These are phyloP conservation scores for Aspergillus carlsbadensis DNA, from an alignment of 495 filamentous ascomycete genomes.

Conservation along the genomic window DNA sequence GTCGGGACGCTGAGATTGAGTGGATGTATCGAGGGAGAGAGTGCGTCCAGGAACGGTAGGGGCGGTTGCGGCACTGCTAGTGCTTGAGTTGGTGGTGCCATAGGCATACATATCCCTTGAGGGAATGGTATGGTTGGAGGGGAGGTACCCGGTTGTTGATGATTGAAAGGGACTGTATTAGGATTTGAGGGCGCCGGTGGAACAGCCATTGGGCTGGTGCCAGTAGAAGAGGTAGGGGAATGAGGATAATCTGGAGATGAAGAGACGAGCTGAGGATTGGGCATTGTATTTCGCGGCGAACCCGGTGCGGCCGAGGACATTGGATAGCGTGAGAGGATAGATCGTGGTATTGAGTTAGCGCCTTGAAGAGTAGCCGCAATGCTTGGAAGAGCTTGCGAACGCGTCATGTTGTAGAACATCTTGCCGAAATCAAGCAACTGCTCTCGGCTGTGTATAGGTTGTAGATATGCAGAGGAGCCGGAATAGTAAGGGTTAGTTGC, in stretches of 20 bases:
- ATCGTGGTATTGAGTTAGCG: slow-evolving; percentile 17
- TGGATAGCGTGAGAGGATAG: slow-evolving; percentile 31
- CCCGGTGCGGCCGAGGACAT: slow-evolving; percentile 15
- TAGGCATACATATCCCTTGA: slow-evolving; percentile 5
- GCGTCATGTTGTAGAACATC: slow-evolving; percentile 42
- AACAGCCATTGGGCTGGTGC: slow-evolving; percentile 10
- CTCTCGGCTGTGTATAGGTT: slow-evolving; percentile 6
- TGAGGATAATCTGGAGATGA: slow-evolving; percentile 16
- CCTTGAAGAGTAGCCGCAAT: slow-evolving; percentile 14
- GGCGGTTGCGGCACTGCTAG: not conserved
- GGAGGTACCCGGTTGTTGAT: not conserved
- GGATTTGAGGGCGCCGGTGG: slow-evolving; percentile 7
- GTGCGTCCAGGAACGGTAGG: slow-evolving; percentile 25
- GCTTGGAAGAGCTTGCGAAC: slow-evolving; percentile 29
- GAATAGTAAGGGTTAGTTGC: slow-evolving; percentile 12
- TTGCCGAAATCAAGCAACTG: slow-evolving; percentile 36
- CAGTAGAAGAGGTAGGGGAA: slow-evolving; percentile 23
- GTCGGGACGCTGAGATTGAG: slow-evolving; percentile 29
- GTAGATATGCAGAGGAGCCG: slow-evolving; percentile 4
- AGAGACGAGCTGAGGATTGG: slow-evolving; percentile 8
- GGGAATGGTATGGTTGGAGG: slow-evolving; percentile 9
- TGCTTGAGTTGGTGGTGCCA: not conserved
- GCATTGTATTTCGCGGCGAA: not conserved
- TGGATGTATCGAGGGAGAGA: slow-evolving; percentile 20
- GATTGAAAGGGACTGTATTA: not conserved